phyloP scores from a whole-genome alignment of 345 rosid genomes.

The Linum lewisii region DNA sequence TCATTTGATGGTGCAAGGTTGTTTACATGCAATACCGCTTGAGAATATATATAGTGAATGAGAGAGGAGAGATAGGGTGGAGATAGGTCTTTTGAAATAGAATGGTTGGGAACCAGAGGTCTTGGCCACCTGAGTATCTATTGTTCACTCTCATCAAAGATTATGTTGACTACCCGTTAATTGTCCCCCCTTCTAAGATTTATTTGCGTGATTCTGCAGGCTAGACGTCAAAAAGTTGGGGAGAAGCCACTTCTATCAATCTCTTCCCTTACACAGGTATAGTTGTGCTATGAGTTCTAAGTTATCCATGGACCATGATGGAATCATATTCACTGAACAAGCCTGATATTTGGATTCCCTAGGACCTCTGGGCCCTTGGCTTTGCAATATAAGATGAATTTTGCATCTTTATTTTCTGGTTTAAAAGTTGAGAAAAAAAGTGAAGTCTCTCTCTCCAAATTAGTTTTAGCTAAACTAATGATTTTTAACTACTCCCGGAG shows the following conservation, averaged over 20 bases:
- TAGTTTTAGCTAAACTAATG: neutral
- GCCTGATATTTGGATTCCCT: neutral
- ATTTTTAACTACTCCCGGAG: neutral
- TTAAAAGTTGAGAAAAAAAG: too few species aligned
- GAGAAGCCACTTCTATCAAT: constrained; percentile 88
- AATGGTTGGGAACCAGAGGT: neutral
- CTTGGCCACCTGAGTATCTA: neutral
- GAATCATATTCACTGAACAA: neutral
- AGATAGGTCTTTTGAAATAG: neutral
- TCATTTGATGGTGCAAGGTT: neutral
- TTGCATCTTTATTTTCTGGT: too few species aligned
- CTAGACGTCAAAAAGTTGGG: constrained; percentile 77
- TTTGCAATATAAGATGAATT: too few species aligned
- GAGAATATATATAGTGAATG: neutral
- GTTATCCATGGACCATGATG: too few species aligned
- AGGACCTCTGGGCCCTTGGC: neutral
- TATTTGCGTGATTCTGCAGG: constrained; percentile 38
- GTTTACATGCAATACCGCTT: neutral
- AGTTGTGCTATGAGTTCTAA: neutral
- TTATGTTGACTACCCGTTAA: neutral
- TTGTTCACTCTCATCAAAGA: neutral
- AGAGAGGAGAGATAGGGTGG: neutral
- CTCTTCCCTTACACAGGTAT: constrained; percentile 74
- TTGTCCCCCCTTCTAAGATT: neutral
- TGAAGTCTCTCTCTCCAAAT: neutral